Conservation (phyloP, 169 alveolate species). For the Plasmodium reichenowi region DNA sequence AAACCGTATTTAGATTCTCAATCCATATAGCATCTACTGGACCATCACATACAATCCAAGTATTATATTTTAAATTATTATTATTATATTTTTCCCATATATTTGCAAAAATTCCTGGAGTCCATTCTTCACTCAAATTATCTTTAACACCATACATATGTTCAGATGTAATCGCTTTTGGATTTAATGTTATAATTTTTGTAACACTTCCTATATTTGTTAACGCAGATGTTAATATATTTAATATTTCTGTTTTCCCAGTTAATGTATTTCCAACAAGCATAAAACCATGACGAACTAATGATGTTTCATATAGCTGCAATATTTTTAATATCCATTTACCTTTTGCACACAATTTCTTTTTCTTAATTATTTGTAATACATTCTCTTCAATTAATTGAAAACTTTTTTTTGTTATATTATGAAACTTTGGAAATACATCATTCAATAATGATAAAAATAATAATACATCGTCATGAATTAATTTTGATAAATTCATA, state of each 20-base stretch:
- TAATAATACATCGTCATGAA: constrained; percentile 96
- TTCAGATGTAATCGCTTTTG: constrained; percentile 96
- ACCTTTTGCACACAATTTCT: constrained; percentile 78
- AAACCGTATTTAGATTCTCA: constrained; percentile 98
- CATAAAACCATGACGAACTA: constrained; percentile 98
- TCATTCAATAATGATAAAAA: constrained; percentile 95
- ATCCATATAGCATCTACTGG: constrained; percentile 99
- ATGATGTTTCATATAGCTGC: constrained; percentile 90
- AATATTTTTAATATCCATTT: constrained; percentile 69
- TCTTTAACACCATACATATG: constrained; percentile 94
- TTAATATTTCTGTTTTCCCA: constrained; percentile 96
- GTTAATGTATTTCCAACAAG: constrained; percentile 97
- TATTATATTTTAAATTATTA: constrained; percentile 93
- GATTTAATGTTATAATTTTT: constrained; percentile 94
- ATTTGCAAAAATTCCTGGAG: constrained; percentile 87
- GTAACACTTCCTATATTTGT: constrained; percentile 88
- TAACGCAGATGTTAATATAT: constrained; percentile 93
- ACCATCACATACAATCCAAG: constrained; percentile 99
- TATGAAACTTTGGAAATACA: constrained; percentile 95
- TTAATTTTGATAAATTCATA: constrained; percentile 95
- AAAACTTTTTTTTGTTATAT: constrained; percentile 94
- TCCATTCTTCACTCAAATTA: constrained; percentile 96
- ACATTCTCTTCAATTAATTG: constrained; percentile 92
- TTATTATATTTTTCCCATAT: constrained; percentile 78
- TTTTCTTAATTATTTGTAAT: constrained; percentile 85